Evolutionary conservation across 805 yeast genomes (phyloP).

Genomic region (Candida alai): DNA sequence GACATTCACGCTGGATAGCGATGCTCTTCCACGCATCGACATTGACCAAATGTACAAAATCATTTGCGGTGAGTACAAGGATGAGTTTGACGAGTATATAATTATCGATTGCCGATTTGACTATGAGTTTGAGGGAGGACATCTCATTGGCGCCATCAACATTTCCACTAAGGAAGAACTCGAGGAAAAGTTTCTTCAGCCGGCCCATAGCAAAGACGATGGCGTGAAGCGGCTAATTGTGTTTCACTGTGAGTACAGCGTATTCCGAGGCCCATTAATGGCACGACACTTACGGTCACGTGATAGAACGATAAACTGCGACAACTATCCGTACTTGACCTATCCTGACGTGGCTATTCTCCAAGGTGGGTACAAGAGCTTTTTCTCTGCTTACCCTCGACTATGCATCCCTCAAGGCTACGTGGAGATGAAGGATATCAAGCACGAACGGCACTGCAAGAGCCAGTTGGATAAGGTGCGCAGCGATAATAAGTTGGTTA

Average conservation of each 20-base stretch:
- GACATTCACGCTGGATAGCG: conserved; percentile 38
- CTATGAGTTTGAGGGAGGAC: conserved; percentile 92
- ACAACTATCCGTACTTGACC: conserved; percentile 72
- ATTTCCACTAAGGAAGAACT: conserved; percentile 66
- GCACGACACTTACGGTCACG: conserved; percentile 80
- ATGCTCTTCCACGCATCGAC: conserved; percentile 67
- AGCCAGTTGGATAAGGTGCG: conserved; percentile 41
- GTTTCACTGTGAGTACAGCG: conserved; percentile 93
- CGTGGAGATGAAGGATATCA: conserved; percentile 69
- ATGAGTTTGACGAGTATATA: conserved; percentile 51
- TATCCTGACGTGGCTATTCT: conserved; percentile 88
- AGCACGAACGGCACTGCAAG: conserved; percentile 39
- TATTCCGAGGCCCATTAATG: conserved; percentile 91
- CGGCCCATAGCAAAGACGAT: too few species aligned
- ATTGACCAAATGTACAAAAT: conserved; percentile 55
- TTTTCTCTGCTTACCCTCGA: conserved; percentile 54
- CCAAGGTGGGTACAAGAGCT: conserved; percentile 87
- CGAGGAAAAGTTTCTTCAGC: conserved; percentile 46
- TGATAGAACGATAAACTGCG: conserved; percentile 72
- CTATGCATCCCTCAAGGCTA: conserved; percentile 76
- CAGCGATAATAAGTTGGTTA: conserved; percentile 39
- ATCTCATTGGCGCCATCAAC: conserved; percentile 78
- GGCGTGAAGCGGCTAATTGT: conserved; percentile 54
- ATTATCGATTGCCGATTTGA: conserved; percentile 89
- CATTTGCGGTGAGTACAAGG: conserved; percentile 47